Evolutionary conservation across 2,329 filamentous ascomycete genomes (phyloP).

Genomic region (Leptographium wingfieldii): DNA sequence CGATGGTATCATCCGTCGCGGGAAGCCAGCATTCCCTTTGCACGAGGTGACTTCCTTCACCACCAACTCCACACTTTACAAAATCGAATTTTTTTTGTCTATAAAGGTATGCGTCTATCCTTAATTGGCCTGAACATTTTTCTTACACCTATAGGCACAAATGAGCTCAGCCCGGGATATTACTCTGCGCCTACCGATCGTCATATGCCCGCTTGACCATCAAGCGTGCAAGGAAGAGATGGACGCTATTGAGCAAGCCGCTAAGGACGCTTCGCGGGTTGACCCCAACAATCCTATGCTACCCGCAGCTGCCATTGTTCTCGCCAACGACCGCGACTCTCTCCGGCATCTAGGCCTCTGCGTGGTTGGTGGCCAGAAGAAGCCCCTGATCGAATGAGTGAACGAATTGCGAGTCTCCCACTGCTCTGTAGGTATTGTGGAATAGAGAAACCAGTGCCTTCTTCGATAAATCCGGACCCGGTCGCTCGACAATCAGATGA

Average conservation of each 20-base stretch:
- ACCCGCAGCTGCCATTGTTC: conserved; percentile 72
- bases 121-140: neutral
- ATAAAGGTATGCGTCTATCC: conserved; percentile 57
- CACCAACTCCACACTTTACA: conserved; percentile 86
- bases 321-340: conserved; percentile 59
- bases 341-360: conserved; percentile 50
- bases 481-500: neutral
- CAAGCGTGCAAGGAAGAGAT: conserved; percentile 96
- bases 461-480: neutral
- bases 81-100: conserved; percentile 92
- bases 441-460: neutral
- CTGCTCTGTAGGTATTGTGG: neutral
- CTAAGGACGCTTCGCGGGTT: conserved; percentile 80
- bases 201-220: conserved; percentile 91
- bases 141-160: conserved; percentile 50
- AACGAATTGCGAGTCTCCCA: neutral
- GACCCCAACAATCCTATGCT: conserved; percentile 86
- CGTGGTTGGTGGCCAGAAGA: conserved; percentile 50
- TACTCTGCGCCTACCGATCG: conserved; percentile 76
- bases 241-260: conserved; percentile 93
- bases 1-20: conserved; percentile 76
- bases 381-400: conserved; percentile 47
- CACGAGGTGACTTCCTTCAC: conserved; percentile 87
- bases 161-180: conserved; percentile 84
- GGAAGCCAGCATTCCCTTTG: conserved; percentile 76